These are phyloP conservation scores for Eleusine coracana DNA, from an alignment of 176 grass and related monocot species.

Conservation along the genomic window DNA sequence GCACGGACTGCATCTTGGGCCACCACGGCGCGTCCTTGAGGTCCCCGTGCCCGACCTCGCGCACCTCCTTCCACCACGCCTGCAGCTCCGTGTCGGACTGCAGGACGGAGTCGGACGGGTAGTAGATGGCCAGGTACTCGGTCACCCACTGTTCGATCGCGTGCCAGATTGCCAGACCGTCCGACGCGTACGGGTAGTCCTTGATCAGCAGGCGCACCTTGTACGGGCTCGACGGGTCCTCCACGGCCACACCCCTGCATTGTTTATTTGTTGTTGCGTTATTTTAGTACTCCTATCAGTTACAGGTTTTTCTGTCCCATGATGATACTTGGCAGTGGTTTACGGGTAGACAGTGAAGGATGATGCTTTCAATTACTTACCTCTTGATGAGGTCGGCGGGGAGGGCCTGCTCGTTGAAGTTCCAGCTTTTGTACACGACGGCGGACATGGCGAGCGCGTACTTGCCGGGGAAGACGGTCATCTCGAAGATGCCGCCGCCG, in stretches of 20 bases:
- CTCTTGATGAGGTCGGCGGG: slow-evolving; percentile 73
- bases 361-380: slow-evolving; percentile 19
- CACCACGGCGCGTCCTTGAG: slow-evolving; percentile 64
- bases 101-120: slow-evolving; percentile 49
- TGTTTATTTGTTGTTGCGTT: not conserved
- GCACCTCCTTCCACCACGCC: slow-evolving; percentile 85
- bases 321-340: no score
- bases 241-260: slow-evolving; percentile 57
- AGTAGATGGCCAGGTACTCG: slow-evolving; percentile 80
- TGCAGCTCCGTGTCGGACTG: slow-evolving; percentile 65
- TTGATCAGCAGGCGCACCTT: slow-evolving; percentile 65
- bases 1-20: slow-evolving; percentile 49
- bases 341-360: not conserved
- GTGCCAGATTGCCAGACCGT: slow-evolving; percentile 74
- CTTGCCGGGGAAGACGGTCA: slow-evolving; percentile 70
- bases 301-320: not conserved
- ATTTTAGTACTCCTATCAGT: not conserved
- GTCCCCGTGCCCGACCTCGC: slow-evolving; percentile 88
- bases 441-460: slow-evolving; percentile 76
- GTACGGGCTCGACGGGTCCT: slow-evolving; percentile 50
- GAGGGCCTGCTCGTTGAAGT: slow-evolving; percentile 66
- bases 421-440: slow-evolving; percentile 66
- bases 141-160: slow-evolving; percentile 71
- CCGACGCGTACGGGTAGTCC: slow-evolving; percentile 78
- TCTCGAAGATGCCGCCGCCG: slow-evolving; percentile 77